Base-by-base conservation (phyloP, 768 basidiomycete species). In the Pholiota microspora region DNA sequence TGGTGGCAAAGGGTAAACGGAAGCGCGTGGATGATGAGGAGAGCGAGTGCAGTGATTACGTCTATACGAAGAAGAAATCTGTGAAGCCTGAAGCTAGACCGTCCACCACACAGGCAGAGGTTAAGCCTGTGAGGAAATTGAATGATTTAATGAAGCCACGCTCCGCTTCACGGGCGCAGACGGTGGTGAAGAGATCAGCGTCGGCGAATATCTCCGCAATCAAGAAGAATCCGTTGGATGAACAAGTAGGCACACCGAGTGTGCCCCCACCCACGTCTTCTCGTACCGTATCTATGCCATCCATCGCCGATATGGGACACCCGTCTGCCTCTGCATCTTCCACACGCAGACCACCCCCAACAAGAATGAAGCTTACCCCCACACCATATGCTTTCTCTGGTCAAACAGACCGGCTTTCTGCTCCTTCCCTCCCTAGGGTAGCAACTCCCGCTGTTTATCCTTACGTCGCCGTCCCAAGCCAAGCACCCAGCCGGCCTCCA, bases 31-130 rank as follows among this genome's bases (percentile, higher is more conserved):
- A 38, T 15, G 13, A 27, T 8, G 32, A 47, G 2, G 46, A 48
- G 16, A 45, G 40, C 10, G 29, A 48, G 45, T 49, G 46, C 10
- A 29, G 23, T 16, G 31, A 46, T 0, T 31, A 50, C 15, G 35
- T 55, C 7, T 28, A 52, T 36, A 51, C 7, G 40, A 50, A n/a
- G 23, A 36, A n/a, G 46, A 58, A 15, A 35, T 25, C n/a, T 2
- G 50, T 7, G 27, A 13, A 29, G 29, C 24, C 28, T 29, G 29
- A 58, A 16, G 40, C 40, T 21, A 21, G 18, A 10, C n/a, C 18
- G 40, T 24, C 40, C 8, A 16, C 21, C 40, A 23, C 18, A 21
- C 1, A 8, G 25, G n/a, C n/a, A n/a, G 45, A 46, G 7, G 23
- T 10, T 7, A 7, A 13, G 28, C 42, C 32, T 13, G 35, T 6